Base-by-base conservation (phyloP, 306 rosid genomes). In the Prunus mongolica region DNA sequence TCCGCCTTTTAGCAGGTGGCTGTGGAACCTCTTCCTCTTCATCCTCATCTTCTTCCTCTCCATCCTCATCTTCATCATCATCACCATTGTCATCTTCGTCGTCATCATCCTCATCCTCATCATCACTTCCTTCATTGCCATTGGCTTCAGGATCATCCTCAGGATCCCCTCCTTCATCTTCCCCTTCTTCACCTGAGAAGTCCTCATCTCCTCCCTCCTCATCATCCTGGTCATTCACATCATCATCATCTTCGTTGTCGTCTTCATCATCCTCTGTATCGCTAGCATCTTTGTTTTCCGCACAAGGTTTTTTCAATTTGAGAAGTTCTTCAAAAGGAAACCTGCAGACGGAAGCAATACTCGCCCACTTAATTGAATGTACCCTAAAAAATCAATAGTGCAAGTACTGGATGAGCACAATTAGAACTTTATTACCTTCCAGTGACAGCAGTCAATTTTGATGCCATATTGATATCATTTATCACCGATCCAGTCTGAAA, bases 1-100 rank as follows among this genome's bases (percentile, higher is more conserved):
- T 93, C 87, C 87, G 87, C 90, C 84, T 93, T 80, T 93, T 93
- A 2, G 88, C 64, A 20, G 97, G 96, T 74, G 97, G 97, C 77
- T 89, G 92, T 2, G 82, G 87, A 79, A 81, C 72, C 78, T 86
- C 91, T 0, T 89, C 96, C 0, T 87, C 92, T 0, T 83, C 96
- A 0, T 89, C 93, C 0, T 90, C 97, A 0, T 78, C 91, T 0
- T 85, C 87, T 0, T 79, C 93, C 0, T 82, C 93, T 0, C 58
- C 91, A 0, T 68, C 89, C 0, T 63, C 91, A 0, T 77, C 91
- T 0, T 74, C 88, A 0, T 72, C 86, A 0, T 81, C 89, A 0
- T 38, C 90, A 0, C 57, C 89, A 0, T 51, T 87, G 0, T 73
- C 84, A 0, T 76, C 93, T 0, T 82, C 89, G 0, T 81, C 83